phyloP scores from a whole-genome alignment of 1,284 basidiomycete species.

The Rhodotorula sp. region DNA sequence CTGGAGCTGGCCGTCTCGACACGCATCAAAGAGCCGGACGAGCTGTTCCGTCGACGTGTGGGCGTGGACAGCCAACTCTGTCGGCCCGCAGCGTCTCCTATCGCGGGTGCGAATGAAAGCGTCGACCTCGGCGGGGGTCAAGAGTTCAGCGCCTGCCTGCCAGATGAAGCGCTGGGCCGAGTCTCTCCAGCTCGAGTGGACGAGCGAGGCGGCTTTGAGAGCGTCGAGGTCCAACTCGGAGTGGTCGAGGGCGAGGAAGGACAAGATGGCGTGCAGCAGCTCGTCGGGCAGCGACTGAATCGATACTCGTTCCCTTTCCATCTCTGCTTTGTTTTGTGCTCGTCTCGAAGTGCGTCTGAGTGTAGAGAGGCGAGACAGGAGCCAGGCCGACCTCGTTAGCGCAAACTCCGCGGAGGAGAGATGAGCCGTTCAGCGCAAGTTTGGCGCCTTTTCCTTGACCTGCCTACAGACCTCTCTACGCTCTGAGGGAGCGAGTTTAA shows the following conservation, averaged over 20 bases:
- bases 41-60: background rate
- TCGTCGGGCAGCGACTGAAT: constrained; percentile 15
- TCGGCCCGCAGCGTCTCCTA: constrained; percentile 7
- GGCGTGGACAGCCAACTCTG: constrained; percentile 10
- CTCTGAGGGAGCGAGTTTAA: too few species aligned
- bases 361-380: background rate
- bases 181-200: constrained; percentile 8
- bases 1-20: constrained; percentile 1
- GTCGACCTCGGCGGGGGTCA: constrained; percentile 1
- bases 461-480: too few species aligned
- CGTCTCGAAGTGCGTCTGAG: background rate
- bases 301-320: background rate
- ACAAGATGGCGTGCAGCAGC: constrained; percentile 13
- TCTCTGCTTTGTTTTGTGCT: background rate
- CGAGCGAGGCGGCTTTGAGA: constrained; percentile 21
- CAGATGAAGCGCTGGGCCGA: constrained; percentile 19
- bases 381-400: background rate
- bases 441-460: too few species aligned
- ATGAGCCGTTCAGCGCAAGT: too few species aligned
- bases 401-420: background rate
- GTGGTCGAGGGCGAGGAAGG: background rate
- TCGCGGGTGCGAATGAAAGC: constrained; percentile 2
- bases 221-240: constrained; percentile 10
- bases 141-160: constrained; percentile 13
- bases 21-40: constrained; percentile 1